These are phyloP conservation scores for Mortierella polycephala DNA, from an alignment of 371 early-diverging fungal species.

Conservation along the genomic window DNA sequence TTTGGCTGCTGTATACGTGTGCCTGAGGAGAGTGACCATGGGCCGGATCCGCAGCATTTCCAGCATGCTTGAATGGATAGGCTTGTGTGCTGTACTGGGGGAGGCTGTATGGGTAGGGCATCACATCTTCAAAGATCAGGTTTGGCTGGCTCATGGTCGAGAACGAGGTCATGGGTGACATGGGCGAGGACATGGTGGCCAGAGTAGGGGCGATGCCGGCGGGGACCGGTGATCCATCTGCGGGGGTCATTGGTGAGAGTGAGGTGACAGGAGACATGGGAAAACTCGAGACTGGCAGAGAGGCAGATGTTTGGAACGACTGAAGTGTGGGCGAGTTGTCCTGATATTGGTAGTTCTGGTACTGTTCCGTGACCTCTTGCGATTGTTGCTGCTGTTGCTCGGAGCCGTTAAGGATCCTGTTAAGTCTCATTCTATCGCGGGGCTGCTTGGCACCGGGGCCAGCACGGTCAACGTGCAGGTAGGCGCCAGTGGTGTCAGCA, in stretches of 20 bases:
- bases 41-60: conserved; percentile 35
- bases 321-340: conserved; percentile 32
- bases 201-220: conserved; percentile 51
- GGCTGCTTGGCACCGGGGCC: conserved; percentile 42
- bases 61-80: conserved; percentile 55
- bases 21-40: conserved; percentile 32
- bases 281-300: conserved; percentile 34
- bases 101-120: conserved; percentile 51
- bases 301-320: conserved; percentile 23
- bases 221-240: conserved; percentile 47
- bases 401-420: conserved; percentile 44
- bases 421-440: conserved; percentile 48
- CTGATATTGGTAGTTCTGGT: conserved; percentile 32
- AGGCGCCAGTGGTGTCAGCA: conserved; percentile 15
- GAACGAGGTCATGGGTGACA: conserved; percentile 52
- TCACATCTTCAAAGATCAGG: conserved; percentile 44
- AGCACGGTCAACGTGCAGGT: conserved; percentile 33
- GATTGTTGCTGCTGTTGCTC: conserved; percentile 25
- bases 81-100: conserved; percentile 43
- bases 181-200: conserved; percentile 53
- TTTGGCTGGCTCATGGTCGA: conserved; percentile 47
- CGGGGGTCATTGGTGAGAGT: conserved; percentile 47
- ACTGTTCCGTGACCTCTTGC: conserved; percentile 20
- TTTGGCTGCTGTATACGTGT: conserved; percentile 44
- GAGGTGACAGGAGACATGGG: conserved; percentile 41